phyloP scores from a whole-genome alignment of 2,329 filamentous ascomycete genomes.

The Diaporthe aspalathi region DNA sequence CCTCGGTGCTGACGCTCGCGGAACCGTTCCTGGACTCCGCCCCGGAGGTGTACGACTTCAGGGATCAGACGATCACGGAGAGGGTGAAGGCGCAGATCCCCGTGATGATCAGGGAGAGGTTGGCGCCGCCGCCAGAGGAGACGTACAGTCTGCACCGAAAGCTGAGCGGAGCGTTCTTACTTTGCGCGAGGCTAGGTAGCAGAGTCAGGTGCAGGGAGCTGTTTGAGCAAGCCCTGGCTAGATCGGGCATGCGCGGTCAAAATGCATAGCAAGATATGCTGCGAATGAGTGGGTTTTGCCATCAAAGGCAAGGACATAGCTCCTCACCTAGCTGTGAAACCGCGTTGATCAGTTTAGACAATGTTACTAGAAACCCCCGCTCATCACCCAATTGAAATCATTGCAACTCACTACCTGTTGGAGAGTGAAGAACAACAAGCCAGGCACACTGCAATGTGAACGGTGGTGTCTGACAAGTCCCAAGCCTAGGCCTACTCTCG shows the following conservation, averaged over 20 bases:
- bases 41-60: slow-evolving; percentile 90
- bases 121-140: slow-evolving; percentile 94
- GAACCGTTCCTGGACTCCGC: slow-evolving; percentile 86
- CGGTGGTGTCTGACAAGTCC: not conserved
- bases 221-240: slow-evolving; percentile 71
- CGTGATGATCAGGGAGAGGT: slow-evolving; percentile 88
- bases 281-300: too few relatives aligned
- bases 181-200: slow-evolving; percentile 89
- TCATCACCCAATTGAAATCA: not conserved
- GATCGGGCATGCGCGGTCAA: slow-evolving; percentile 44
- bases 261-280: not conserved
- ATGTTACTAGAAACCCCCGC: not conserved
- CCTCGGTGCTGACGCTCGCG: slow-evolving; percentile 87
- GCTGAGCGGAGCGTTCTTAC: slow-evolving; percentile 91
- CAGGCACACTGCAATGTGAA: not conserved
- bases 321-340: not conserved
- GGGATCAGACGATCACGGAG: slow-evolving; percentile 95
- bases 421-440: not conserved
- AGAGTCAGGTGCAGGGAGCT: slow-evolving; percentile 83
- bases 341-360: not conserved
- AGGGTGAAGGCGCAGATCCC: slow-evolving; percentile 89
- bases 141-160: slow-evolving; percentile 97
- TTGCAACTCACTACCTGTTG: not conserved
- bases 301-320: too few relatives aligned
- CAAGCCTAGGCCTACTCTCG: slow-evolving; percentile 40